Evolutionary conservation across 495 filamentous ascomycete species (phyloP).

Genomic region (Penicillium pulvis): DNA sequence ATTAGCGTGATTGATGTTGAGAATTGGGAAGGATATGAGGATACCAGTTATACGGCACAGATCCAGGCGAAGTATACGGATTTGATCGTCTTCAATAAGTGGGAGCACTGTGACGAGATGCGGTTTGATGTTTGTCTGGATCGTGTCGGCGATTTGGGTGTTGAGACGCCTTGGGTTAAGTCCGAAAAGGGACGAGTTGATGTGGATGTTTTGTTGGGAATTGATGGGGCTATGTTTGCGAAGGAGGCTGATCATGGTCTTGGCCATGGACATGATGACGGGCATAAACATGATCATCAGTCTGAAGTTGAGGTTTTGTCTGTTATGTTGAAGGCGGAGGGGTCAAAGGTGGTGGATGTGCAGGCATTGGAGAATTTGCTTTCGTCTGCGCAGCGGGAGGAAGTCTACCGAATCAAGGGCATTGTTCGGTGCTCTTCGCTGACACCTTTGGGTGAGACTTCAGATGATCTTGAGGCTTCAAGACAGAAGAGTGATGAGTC

Average conservation of each 20-base stretch:
- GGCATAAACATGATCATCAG: constrained; percentile 57
- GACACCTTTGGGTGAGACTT: constrained; percentile 59
- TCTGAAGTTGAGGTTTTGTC: constrained; percentile 90
- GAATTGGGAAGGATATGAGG: constrained; percentile 95
- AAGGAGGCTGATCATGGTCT: constrained; percentile 37
- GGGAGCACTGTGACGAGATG: constrained; percentile 73
- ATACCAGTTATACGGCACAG: constrained; percentile 85
- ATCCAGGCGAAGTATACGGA: constrained; percentile 90
- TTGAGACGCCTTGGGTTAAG: constrained; percentile 80
- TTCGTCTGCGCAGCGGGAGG: constrained; percentile 75
- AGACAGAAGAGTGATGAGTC: constrained; percentile 10
- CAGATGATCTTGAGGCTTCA: constrained; percentile 37
- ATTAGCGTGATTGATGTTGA: constrained; percentile 93
- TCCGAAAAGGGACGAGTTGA: constrained; percentile 74
- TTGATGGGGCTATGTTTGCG: constrained; percentile 78
- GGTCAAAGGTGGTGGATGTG: constrained; percentile 55
- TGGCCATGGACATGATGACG: constrained; percentile 19
- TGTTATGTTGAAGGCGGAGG: constrained; percentile 57
- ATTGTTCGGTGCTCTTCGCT: constrained; percentile 62
- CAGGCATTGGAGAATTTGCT: constrained; percentile 67
- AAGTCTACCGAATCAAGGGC: constrained; percentile 94
- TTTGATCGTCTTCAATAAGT: constrained; percentile 93
- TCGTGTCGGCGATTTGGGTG: constrained; percentile 80
- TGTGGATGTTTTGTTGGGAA: constrained; percentile 76
- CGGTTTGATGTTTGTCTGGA: constrained; percentile 81